Conservation (phyloP, 257 asterid genomes). For the Paulownia fortunei region DNA sequence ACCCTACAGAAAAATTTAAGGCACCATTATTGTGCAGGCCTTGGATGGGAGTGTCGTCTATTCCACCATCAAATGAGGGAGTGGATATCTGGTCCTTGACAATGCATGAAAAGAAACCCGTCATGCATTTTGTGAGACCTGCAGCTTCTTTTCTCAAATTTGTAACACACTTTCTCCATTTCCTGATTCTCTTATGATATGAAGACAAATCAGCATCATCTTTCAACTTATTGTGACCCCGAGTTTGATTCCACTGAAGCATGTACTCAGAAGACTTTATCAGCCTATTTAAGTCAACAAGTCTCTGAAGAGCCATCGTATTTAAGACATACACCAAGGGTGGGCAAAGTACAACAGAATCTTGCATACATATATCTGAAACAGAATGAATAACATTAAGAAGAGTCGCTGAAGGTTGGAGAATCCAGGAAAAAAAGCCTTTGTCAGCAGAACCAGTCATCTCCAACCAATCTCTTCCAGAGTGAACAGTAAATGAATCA, state of each 20-base stretch:
- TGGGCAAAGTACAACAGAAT: conserved; percentile 53
- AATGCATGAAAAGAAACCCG: conserved; percentile 54
- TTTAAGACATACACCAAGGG: conserved; percentile 72
- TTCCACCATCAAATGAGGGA: conserved; percentile 40
- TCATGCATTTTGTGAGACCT: conserved; percentile 58
- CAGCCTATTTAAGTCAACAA: conserved; percentile 74
- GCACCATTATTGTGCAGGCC: conserved; percentile 41
- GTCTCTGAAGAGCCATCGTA: conserved; percentile 81
- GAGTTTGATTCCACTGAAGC: conserved; percentile 58
- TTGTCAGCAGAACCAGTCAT: conserved; percentile 49
- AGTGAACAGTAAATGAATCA: conserved; percentile 59
- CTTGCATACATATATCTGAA: conserved; percentile 59
- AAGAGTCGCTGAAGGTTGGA: conserved; percentile 66
- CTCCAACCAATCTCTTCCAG: conserved; percentile 84
- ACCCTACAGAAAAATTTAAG: conserved; percentile 55
- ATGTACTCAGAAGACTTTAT: conserved; percentile 67
- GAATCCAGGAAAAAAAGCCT: conserved; percentile 72
- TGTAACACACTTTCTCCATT: conserved; percentile 53
- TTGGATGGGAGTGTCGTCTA: conserved; percentile 35
- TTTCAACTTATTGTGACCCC: conserved; percentile 38
- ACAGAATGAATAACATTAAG: conserved; percentile 55
- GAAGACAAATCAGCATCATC: conserved; percentile 51
- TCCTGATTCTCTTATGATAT: conserved; percentile 52
- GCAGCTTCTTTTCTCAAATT: conserved; percentile 70
- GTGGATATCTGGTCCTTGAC: conserved; percentile 43